Base-by-base conservation (phyloP, 1,284 basidiomycete genomes). In the Exsudoporus floridanus region DNA sequence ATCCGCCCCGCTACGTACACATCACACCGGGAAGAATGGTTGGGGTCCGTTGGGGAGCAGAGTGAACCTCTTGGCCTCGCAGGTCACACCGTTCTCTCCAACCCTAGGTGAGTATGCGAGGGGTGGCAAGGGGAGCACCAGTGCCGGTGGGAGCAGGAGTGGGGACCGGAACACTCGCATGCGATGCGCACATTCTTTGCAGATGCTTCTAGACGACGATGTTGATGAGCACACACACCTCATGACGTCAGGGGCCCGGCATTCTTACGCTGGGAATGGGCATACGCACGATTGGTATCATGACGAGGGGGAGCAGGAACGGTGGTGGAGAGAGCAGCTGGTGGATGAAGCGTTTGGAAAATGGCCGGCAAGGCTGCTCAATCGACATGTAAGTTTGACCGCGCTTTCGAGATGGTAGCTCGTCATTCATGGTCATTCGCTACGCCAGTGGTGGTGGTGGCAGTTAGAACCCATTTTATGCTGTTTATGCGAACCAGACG, bases 391-490 rank as follows among this genome's bases (percentile, higher is more conserved):
- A 68, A 62, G 86, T 78, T n/a, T 2, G 34, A 46, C 37, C 35
- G 31, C 42, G 34, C 44, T 55, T 38, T 59, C 38, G 35, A 47
- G 5, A 53, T 35, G 30, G 42, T 19, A n/a, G 44, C 4, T 31
- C 31, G 23, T 52, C 31, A 7, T 40, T 56, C 43, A 42, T 27
- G 28, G 27, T 33, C 27, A 19, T 31, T 45, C 40, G 25, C 28
- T 12, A 23, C 9, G 7, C 31, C 59, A 89, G 88, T 90, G 87
- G 86, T 90, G 88, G 88, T 82, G 83, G 83, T 86, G 83, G 84
- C 79, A 81, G 50, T 49, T 87, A 5, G 81, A 86, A 59, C 79
- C 83, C 9, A 66, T 86, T 18, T 46, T 86, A 8, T 83, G 81
- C 60, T 89, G 85, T 66, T 65, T 63, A 28, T 71, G 70, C 21